phyloP scores from a whole-genome alignment of 495 filamentous ascomycete genomes.

The Lasiosphaeriaceae sp. region DNA sequence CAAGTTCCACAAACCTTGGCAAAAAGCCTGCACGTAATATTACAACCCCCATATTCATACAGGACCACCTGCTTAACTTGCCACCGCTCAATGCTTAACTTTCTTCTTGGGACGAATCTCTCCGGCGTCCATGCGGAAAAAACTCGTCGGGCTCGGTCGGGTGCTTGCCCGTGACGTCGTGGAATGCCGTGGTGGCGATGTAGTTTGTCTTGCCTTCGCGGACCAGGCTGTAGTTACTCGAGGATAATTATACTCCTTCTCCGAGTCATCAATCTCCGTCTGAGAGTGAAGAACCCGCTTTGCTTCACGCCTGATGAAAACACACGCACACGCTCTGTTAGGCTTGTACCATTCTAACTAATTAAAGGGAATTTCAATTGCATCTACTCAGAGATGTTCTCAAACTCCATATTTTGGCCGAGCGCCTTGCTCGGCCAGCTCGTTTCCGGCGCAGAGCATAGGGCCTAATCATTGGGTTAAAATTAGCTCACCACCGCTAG shows the following conservation, averaged over 20 bases:
- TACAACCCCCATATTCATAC: no score
- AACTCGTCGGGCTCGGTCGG: constrained; percentile 50
- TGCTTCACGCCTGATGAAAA: constrained; percentile 43
- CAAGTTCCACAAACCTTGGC: no score
- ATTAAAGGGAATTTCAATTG: neutral
- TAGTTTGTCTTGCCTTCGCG: constrained; percentile 59
- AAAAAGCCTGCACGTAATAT: no score
- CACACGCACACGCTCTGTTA: constrained; percentile 4
- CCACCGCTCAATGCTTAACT: constrained; percentile 18
- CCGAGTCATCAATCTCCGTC: constrained; percentile 40
- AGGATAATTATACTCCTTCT: constrained; percentile 52
- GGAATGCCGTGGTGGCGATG: constrained; percentile 53
- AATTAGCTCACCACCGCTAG: no score
- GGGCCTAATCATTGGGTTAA: no score
- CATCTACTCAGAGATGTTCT: constrained; percentile 49
- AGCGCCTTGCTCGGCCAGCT: constrained; percentile 50
- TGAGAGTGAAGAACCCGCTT: constrained; percentile 42
- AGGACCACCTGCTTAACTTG: no score
- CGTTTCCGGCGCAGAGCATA: constrained; percentile 48
- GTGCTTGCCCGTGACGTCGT: constrained; percentile 49
- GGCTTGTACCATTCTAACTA: no score
- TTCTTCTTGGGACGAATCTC: constrained; percentile 46
- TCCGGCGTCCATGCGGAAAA: constrained; percentile 45
- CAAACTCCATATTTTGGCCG: constrained; percentile 47
- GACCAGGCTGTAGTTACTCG: constrained; percentile 56